Percentiles rank a stretch among this genome's conserved stretches.
Conservation (phyloP, 768 basidiomycete species). For the Naganishia vaughanmartiniae region DNA sequence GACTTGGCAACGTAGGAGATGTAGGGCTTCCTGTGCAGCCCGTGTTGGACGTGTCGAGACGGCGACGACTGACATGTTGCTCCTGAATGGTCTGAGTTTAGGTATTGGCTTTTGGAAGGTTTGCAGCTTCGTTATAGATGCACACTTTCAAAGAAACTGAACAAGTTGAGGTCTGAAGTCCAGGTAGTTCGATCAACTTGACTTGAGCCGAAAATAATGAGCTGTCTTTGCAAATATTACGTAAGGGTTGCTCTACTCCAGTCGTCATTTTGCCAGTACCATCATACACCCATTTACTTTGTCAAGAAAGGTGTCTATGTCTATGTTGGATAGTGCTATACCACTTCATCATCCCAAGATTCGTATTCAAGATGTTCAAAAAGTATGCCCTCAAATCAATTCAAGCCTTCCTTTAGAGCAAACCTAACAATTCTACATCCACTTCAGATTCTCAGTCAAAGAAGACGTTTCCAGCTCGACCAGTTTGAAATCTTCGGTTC, state of each 20-base stretch:
- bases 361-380: constrained; percentile 50
- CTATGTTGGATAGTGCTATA: no score
- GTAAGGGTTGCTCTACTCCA: no score
- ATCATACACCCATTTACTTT: no score
- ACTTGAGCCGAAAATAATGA: no score
- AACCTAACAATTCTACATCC: constrained; percentile 13
- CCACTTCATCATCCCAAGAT: no score
- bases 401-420: not conserved
- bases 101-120: not conserved
- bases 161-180: not conserved
- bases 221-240: no score
- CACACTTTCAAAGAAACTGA: not conserved
- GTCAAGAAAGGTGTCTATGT: no score
- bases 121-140: not conserved
- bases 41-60: constrained; percentile 12
- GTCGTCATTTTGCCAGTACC: no score
- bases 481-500: constrained; percentile 87
- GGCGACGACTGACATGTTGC: constrained; percentile 11
- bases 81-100: not conserved
- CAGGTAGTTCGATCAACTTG: not conserved
- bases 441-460: constrained; percentile 55
- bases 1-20: constrained; percentile 54
- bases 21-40: constrained; percentile 29
- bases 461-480: constrained; percentile 85
- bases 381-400: constrained; percentile 41